phyloP scores from a whole-genome alignment of 805 yeast species.

The Pichia californica region DNA sequence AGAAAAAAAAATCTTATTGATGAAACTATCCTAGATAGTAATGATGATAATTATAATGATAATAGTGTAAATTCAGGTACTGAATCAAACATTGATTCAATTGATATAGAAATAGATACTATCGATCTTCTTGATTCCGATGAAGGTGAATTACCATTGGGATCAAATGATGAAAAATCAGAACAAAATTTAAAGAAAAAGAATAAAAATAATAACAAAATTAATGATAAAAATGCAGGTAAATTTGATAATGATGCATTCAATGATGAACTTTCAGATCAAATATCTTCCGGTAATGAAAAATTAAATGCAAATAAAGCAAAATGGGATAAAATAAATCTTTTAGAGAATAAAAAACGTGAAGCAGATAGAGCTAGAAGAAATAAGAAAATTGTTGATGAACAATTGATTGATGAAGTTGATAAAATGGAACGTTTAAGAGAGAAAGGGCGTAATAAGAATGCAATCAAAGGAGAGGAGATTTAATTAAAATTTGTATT shows the following conservation, averaged over 20 bases:
- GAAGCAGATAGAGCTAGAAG: background rate
- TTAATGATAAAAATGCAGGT: background rate
- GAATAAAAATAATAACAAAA: background rate
- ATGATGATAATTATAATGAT: background rate
- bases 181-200: too few species aligned
- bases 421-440: constrained; percentile 1
- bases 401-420: background rate
- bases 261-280: constrained; percentile 4
- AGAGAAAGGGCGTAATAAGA: constrained; percentile 3
- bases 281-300: constrained; percentile 2
- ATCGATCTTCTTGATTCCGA: constrained; percentile 8
- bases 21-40: background rate
- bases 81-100: background rate
- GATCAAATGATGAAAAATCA: too few species aligned
- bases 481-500: too few species aligned
- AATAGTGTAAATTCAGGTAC: too few species aligned
- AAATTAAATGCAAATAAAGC: background rate
- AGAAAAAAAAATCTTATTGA: constrained; percentile 5
- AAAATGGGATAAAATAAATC: background rate
- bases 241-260: constrained; percentile 1
- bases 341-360: background rate
- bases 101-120: constrained; percentile 1
- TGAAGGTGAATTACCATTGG: constrained; percentile 4
- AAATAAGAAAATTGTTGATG: background rate
- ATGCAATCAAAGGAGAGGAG: constrained; percentile 1